phyloP scores from a whole-genome alignment of 495 filamentous ascomycete genomes.

The Aspergillus sparsus region DNA sequence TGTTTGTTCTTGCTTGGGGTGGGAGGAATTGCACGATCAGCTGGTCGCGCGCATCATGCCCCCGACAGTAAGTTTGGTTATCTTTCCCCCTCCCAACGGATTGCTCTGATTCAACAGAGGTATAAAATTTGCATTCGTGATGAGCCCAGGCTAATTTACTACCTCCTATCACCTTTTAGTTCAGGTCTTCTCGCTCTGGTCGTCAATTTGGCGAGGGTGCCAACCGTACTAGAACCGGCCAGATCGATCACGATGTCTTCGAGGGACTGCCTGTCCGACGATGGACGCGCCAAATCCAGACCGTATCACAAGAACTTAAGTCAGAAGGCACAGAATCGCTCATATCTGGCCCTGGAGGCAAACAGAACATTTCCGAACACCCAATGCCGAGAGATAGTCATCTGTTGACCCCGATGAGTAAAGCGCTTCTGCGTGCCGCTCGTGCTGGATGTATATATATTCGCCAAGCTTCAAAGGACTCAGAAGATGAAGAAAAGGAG shows the following conservation, averaged over 20 bases:
- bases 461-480: constrained; percentile 41
- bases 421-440: constrained; percentile 81
- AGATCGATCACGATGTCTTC: constrained; percentile 91
- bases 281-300: constrained; percentile 76
- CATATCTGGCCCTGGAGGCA: constrained; percentile 60
- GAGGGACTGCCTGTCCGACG: constrained; percentile 92
- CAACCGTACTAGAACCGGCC: constrained; percentile 72
- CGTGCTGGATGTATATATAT: constrained; percentile 72
- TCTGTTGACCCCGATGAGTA: constrained; percentile 73
- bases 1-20: constrained; percentile 1
- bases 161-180: constrained; percentile 29
- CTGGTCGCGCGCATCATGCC: constrained; percentile 35
- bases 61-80: constrained; percentile 43
- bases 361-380: constrained; percentile 51
- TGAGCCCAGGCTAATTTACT: not conserved
- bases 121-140: not conserved
- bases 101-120: constrained; percentile 1
- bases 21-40: constrained; percentile 10
- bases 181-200: constrained; percentile 48
- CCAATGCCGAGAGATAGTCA: constrained; percentile 86
- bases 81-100: constrained; percentile 8
- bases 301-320: constrained; percentile 64
- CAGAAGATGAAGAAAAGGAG: constrained; percentile 54
- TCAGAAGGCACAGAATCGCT: constrained; percentile 49
- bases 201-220: constrained; percentile 54